Conservation (phyloP, 495 filamentous ascomycete species). For the Pyronema omphalodes region DNA sequence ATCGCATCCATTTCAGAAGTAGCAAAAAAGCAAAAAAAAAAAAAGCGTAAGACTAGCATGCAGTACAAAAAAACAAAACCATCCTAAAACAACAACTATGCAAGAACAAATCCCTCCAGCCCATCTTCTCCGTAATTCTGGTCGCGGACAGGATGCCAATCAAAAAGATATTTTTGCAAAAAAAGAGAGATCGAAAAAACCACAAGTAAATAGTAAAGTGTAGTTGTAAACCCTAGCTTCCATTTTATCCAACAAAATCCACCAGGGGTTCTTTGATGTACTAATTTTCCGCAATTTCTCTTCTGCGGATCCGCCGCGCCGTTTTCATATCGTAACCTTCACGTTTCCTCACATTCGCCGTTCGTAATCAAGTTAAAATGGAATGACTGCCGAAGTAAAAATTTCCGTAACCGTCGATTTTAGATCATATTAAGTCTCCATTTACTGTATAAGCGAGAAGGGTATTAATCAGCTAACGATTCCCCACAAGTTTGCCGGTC, state of each 20-base stretch:
- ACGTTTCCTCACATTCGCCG: too few species aligned
- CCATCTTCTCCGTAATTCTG: too few species aligned
- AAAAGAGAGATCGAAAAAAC: background rate
- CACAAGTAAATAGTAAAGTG: too few species aligned
- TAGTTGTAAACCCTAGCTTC: too few species aligned
- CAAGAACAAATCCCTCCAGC: background rate
- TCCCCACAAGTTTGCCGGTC: conserved; percentile 20
- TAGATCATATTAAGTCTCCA: background rate
- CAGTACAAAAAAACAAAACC: conserved; percentile 8
- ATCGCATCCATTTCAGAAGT: background rate
- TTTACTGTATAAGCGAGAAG: conserved; percentile 15
- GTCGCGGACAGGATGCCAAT: too few species aligned
- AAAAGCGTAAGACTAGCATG: conserved; percentile 9
- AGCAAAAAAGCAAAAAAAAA: conserved; percentile 4
- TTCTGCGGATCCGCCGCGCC: too few species aligned
- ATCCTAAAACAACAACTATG: background rate
- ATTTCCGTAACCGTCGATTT: background rate
- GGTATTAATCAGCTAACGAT: conserved; percentile 19
- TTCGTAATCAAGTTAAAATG: too few species aligned
- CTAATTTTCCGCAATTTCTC: too few species aligned
- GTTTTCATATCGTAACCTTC: too few species aligned
- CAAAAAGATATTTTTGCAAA: background rate
- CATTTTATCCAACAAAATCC: too few species aligned
- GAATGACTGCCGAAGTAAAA: background rate
- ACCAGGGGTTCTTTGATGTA: too few species aligned